Percentiles rank a stretch among this genome's conserved stretches.
Evolutionary conservation across 805 yeast species (phyloP).

Genomic region (Candida pseudoglaebosa): DNA sequence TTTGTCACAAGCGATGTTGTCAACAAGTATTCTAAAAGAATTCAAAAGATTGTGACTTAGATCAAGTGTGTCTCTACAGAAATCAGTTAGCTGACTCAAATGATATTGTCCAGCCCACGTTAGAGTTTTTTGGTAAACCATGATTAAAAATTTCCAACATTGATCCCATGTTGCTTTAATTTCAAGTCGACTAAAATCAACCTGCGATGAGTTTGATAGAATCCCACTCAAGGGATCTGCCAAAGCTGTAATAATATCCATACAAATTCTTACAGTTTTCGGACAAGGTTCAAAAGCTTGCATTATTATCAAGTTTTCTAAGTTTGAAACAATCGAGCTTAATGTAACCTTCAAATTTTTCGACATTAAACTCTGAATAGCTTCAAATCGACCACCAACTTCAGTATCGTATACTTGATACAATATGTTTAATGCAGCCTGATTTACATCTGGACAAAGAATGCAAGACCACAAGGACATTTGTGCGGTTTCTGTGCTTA

Average conservation of each 20-base stretch:
- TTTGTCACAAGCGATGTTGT: conserved; percentile 11
- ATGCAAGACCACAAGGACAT: conserved; percentile 73
- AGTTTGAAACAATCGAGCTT: conserved; percentile 43
- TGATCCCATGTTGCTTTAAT: conserved; percentile 54
- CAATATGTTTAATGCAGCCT: conserved; percentile 65
- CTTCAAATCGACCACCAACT: conserved; percentile 71
- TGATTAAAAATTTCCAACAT: conserved; percentile 69
- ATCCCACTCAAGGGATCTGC: conserved; percentile 67
- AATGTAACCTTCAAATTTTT: conserved; percentile 43
- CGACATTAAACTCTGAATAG: conserved; percentile 53
- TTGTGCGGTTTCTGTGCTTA: conserved; percentile 35
- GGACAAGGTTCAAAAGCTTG: conserved; percentile 70
- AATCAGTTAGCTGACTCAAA: conserved; percentile 60
- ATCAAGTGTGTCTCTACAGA: conserved; percentile 83
- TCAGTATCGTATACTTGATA: conserved; percentile 67
- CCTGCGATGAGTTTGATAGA: conserved; percentile 16
- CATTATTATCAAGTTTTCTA: conserved; percentile 42
- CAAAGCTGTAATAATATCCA: conserved; percentile 65
- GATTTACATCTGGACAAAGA: conserved; percentile 63
- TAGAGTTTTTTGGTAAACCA: conserved; percentile 64
- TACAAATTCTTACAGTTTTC: conserved; percentile 64
- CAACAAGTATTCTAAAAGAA: conserved; percentile 49
- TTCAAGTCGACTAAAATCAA: conserved; percentile 9
- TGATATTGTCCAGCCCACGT: conserved; percentile 70
- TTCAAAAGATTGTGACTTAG: conserved; percentile 65